phyloP scores from a whole-genome alignment of 305 asterid genomes.

The Fraxinus nigra region DNA sequence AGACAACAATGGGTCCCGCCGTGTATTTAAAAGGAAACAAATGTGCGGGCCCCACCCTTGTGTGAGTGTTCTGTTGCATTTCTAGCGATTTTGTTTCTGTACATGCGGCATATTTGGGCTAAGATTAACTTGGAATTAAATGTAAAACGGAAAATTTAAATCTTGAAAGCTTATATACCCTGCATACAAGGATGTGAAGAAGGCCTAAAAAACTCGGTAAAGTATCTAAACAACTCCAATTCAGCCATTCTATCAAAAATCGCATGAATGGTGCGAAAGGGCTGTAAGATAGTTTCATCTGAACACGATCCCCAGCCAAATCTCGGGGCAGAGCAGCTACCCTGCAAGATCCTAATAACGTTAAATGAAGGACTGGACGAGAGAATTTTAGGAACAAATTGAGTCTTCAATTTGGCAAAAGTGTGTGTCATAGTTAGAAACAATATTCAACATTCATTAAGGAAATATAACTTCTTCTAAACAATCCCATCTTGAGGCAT shows the following conservation, averaged over 20 bases:
- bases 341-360: constrained; percentile 27
- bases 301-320: constrained; percentile 37
- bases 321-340: constrained; percentile 54
- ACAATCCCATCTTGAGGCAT: background rate
- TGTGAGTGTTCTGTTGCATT: too few species aligned
- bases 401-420: background rate
- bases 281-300: constrained; percentile 52
- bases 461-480: background rate
- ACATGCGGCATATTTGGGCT: too few species aligned
- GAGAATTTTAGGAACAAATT: background rate
- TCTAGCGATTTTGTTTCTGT: too few species aligned
- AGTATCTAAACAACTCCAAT: constrained; percentile 49
- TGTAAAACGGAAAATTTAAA: background rate
- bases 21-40: too few species aligned
- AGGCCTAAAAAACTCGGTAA: constrained; percentile 48
- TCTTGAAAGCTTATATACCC: constrained; percentile 27
- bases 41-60: too few species aligned
- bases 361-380: background rate
- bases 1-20: too few species aligned
- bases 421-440: background rate
- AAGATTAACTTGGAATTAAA: background rate
- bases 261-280: constrained; percentile 54
- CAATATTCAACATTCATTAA: background rate
- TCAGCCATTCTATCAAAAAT: constrained; percentile 61
- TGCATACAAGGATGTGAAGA: constrained; percentile 56